A percentile compares a stretch with the other conserved stretches of the same genome.
Evolutionary conservation across 192 early-diverging fungal species (phyloP).

Genomic region (Oehlia diaphana): DNA sequence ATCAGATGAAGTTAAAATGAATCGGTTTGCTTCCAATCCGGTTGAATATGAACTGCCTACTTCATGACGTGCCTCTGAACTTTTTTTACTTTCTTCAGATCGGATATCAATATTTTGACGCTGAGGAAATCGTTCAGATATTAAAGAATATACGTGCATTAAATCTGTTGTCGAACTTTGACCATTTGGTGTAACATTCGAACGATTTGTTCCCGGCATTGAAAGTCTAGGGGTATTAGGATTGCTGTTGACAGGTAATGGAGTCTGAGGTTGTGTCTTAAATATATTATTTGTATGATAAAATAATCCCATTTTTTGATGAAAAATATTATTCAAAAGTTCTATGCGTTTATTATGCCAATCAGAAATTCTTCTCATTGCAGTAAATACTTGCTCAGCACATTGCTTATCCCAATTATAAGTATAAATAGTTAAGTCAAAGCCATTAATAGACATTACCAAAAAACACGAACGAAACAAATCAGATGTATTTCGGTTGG

Average conservation of each 20-base stretch:
- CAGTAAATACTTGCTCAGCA: conserved; percentile 48
- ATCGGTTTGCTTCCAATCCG: neutral
- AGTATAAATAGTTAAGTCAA: conserved; percentile 43
- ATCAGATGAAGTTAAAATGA: neutral
- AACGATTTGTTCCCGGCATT: conserved; percentile 15
- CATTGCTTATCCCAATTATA: conserved; percentile 54
- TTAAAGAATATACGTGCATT: conserved; percentile 36
- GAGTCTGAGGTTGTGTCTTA: conserved; percentile 21
- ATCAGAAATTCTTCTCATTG: conserved; percentile 40
- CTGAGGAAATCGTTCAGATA: conserved; percentile 37
- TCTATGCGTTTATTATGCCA: conserved; percentile 52
- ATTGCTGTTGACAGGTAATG: neutral
- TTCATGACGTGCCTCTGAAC: neutral
- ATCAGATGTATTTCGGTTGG: conserved; percentile 25
- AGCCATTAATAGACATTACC: conserved; percentile 47
- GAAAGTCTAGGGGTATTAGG: conserved; percentile 13
- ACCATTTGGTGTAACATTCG: neutral
- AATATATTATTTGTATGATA: conserved; percentile 47
- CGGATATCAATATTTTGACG: conserved; percentile 3
- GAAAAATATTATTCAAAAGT: conserved; percentile 50
- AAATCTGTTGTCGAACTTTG: conserved; percentile 25
- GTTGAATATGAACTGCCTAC: neutral
- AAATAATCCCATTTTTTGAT: conserved; percentile 65
- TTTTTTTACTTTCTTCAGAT: conserved; percentile 16
- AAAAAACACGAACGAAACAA: conserved; percentile 47